These are phyloP conservation scores for Brasenia schreberi DNA, from an alignment of 164 flowering plant species.

Conservation along the genomic window DNA sequence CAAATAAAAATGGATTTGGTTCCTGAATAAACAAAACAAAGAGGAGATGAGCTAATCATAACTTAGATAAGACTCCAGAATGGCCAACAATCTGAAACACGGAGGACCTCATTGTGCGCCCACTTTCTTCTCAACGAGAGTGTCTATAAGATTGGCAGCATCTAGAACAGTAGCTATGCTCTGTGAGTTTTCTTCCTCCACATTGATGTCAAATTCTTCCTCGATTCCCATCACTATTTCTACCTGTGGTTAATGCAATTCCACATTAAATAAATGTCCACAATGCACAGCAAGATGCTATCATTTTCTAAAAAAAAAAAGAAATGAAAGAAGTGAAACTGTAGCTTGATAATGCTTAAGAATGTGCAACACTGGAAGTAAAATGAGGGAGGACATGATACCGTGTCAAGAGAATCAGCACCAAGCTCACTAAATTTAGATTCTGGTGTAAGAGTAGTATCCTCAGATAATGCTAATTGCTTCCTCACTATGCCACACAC, in stretches of 20 bases:
- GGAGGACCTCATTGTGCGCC: neutral
- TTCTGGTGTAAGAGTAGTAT: constrained; percentile 28
- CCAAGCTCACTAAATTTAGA: constrained; percentile 57
- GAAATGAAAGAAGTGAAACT: neutral
- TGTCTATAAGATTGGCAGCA: constrained; percentile 38
- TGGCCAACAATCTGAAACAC: neutral
- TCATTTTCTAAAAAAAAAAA: neutral
- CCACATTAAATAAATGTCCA: neutral
- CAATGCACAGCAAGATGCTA: neutral
- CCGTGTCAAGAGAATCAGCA: constrained; percentile 85
- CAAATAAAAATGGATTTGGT: neutral
- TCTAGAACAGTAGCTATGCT: constrained; percentile 29
- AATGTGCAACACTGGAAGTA: too few relatives aligned
- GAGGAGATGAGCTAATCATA: neutral
- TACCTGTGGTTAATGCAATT: constrained; percentile 14
- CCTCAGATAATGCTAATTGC: constrained; percentile 44
- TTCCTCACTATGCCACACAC: constrained; percentile 52
- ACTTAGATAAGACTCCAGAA: neutral
- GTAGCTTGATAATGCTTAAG: neutral
- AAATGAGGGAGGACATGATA: constrained; percentile 8
- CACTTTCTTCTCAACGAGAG: constrained; percentile 21
- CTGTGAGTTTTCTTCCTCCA: constrained; percentile 35
- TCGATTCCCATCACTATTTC: constrained; percentile 48
- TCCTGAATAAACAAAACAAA: neutral
- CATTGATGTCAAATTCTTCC: constrained; percentile 29